Base-by-base conservation (phyloP, 371 early-diverging fungal species). In the Mucor piriformis region DNA sequence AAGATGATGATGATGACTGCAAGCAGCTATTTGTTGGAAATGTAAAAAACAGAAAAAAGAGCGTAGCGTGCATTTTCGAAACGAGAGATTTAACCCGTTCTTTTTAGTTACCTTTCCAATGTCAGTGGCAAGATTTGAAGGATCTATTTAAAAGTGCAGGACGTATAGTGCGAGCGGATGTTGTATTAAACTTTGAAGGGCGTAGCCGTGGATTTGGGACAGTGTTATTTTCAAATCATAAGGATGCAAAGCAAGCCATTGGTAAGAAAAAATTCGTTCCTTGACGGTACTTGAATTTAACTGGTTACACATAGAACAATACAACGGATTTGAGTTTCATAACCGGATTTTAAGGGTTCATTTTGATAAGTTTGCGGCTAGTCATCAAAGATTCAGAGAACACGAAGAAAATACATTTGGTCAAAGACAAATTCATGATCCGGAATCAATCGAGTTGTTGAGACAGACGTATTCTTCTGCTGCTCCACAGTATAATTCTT, bases 111-210 rank as follows among this genome's bases (percentile, higher is more conserved):
- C 91, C 93, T 6, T 90, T 81, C 65, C 77, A 84, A 33, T 79
- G 81, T 33, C 80, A 85, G 29, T 91, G 91, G 91, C 90, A 90
- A 66, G 91, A 91, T 59, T 64, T 92, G 51, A 91, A 91, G 65
- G 91, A 91, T 68, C 57, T 90, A 16, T 91, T 92, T 73, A 73
- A 86, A 35, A 78, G 83, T 52, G 85, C 87, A 6, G 91, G 91
- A 18, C 66, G 67, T 12, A 87, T 91, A 5, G 49, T 84, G 20
- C 77, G 87, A 23, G 85, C 88, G 3, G 92, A 92, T 66, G 85
- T 92, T 20, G 85, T 86, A 6, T 59, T 78, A 25, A 83, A 85
- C 55, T 74, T 68, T 29, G 86, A 89, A 58, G 84, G 86, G 24
- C 75, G 54, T 20, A 60, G 63, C 11, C 82, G 83, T 61, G 91